phyloP scores from a whole-genome alignment of 2,329 filamentous ascomycete genomes.

The Alternaria triticimaculans region DNA sequence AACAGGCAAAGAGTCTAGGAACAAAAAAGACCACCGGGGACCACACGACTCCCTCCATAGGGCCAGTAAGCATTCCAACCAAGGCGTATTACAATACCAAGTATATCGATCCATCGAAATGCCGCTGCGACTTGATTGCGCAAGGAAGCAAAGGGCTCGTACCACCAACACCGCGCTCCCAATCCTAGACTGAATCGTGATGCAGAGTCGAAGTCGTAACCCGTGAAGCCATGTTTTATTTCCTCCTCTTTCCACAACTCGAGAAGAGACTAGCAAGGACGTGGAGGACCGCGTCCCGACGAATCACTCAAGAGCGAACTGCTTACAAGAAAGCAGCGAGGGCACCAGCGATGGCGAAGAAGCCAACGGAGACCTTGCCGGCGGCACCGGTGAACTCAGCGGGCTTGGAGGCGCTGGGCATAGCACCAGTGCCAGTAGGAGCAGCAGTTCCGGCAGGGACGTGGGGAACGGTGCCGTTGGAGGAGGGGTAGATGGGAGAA shows the following conservation, averaged over 20 bases:
- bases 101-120: slow-evolving; percentile 45
- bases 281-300: slow-evolving; percentile 7
- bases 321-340: slow-evolving; percentile 51
- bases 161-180: slow-evolving; percentile 41
- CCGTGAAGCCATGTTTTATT: slow-evolving; percentile 35
- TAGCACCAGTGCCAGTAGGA: slow-evolving; percentile 30
- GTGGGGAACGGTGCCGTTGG: slow-evolving; percentile 20
- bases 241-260: slow-evolving; percentile 21
- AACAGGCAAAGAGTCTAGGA: slow-evolving; percentile 36
- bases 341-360: slow-evolving; percentile 61
- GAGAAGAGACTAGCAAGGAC: slow-evolving; percentile 12
- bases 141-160: slow-evolving; percentile 30
- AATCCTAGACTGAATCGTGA: slow-evolving; percentile 45
- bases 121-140: slow-evolving; percentile 34
- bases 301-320: slow-evolving; percentile 23
- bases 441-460: slow-evolving; percentile 27
- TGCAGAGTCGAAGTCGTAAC: slow-evolving; percentile 41
- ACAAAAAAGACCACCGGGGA: slow-evolving; percentile 43
- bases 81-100: slow-evolving; percentile 41
- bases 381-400: slow-evolving; percentile 59
- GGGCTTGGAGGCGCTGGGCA: slow-evolving; percentile 40
- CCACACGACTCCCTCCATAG: slow-evolving; percentile 45
- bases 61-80: slow-evolving; percentile 40
- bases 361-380: slow-evolving; percentile 58
- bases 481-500: slow-evolving; percentile 18